A percentile compares a stretch with the other conserved stretches of the same genome.
Evolutionary conservation across 192 early-diverging fungal genomes (phyloP).

Genomic region (Linnemannia schmuckeri): DNA sequence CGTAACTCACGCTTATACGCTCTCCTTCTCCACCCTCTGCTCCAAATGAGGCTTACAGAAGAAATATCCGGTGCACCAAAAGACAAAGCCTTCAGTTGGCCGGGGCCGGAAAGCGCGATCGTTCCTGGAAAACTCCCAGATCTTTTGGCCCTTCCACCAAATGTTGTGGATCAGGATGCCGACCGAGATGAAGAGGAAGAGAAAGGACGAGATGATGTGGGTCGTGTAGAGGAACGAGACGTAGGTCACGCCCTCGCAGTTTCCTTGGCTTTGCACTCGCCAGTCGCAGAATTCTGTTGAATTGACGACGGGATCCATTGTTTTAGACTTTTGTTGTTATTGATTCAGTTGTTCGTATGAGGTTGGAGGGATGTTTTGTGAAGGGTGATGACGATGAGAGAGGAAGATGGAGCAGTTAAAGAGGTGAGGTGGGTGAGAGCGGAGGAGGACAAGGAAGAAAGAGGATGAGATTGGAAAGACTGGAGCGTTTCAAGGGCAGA

Average conservation of each 20-base stretch:
- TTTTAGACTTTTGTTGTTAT: not conserved
- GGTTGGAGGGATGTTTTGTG: not conserved
- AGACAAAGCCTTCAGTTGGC: slow-evolving; percentile 48
- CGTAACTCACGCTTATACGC: too few relatives aligned
- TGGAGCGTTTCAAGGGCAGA: not conserved
- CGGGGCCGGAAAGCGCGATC: slow-evolving; percentile 52
- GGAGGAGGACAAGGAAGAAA: not conserved
- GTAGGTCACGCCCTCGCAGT: slow-evolving; percentile 44
- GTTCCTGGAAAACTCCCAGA: slow-evolving; percentile 55
- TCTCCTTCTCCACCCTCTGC: too few relatives aligned
- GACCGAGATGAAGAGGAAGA: slow-evolving; percentile 51
- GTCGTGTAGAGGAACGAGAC: slow-evolving; percentile 53
- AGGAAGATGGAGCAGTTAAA: not conserved
- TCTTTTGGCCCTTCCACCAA: slow-evolving; percentile 57
- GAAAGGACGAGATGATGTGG: slow-evolving; percentile 52
- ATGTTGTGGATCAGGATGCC: slow-evolving; percentile 54
- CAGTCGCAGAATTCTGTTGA: slow-evolving; percentile 53
- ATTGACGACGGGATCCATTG: slow-evolving; percentile 41
- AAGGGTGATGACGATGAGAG: not conserved
- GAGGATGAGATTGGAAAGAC: not conserved
- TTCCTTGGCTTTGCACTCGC: slow-evolving; percentile 48
- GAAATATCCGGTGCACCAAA: slow-evolving; percentile 55
- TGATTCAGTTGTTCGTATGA: not conserved
- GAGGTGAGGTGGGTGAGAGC: not conserved
- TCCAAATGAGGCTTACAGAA: slow-evolving; percentile 32